These are phyloP conservation scores for Blechomonas ayalai DNA, from an alignment of 208 protist genomes.

Conservation along the genomic window DNA sequence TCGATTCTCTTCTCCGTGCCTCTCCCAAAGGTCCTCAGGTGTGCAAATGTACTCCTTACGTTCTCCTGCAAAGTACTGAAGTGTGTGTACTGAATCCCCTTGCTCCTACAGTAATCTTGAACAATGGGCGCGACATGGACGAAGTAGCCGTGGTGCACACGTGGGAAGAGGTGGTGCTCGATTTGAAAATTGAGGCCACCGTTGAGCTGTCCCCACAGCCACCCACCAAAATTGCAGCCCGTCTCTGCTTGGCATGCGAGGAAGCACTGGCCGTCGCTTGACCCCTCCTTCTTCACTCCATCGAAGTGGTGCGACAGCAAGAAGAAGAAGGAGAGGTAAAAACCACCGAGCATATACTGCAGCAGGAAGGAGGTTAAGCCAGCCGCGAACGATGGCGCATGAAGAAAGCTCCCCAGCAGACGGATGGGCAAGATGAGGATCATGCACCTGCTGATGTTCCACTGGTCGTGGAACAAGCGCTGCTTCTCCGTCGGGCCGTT, in stretches of 20 bases:
- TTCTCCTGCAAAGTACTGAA: constrained; percentile 73
- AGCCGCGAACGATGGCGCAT: constrained; percentile 34
- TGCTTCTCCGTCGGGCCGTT: constrained; percentile 51
- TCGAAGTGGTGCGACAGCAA: constrained; percentile 79
- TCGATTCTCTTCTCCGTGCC: constrained; percentile 28
- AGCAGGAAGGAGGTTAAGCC: constrained; percentile 30
- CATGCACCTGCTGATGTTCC: constrained; percentile 43
- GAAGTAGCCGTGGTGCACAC: constrained; percentile 80
- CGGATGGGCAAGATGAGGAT: constrained; percentile 52
- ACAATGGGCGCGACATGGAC: constrained; percentile 66
- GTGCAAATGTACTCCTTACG: constrained; percentile 41
- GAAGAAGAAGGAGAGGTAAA: constrained; percentile 82
- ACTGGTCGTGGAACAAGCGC: constrained; percentile 39
- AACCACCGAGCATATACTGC: constrained; percentile 64
- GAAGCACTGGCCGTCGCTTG: constrained; percentile 44
- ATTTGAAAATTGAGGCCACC: constrained; percentile 88
- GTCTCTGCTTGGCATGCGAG: constrained; percentile 57
- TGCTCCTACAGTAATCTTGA: constrained; percentile 46
- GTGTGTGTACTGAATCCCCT: constrained; percentile 52
- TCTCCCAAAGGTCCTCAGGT: constrained; percentile 53
- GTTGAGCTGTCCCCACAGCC: constrained; percentile 69
- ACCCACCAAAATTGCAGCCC: constrained; percentile 70
- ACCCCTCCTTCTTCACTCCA: constrained; percentile 57
- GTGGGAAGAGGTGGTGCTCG: constrained; percentile 86
- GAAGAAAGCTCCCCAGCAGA: constrained; percentile 40